phyloP scores from a whole-genome alignment of 805 yeast species.

The Sugiyamaella lignohabitans region DNA sequence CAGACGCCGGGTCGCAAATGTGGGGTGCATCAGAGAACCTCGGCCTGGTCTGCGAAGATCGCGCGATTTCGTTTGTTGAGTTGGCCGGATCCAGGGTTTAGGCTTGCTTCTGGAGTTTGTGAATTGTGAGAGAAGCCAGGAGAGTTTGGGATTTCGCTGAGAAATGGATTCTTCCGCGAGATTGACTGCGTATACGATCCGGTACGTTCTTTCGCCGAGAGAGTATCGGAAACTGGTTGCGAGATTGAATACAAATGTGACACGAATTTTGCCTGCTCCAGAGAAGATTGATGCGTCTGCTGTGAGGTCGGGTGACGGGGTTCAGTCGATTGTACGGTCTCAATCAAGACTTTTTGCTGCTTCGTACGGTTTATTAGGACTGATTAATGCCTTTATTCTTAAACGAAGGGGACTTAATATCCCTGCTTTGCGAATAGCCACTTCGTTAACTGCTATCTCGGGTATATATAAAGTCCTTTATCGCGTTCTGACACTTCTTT shows the following conservation, averaged over 20 bases:
- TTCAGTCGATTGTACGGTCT: conserved; percentile 20
- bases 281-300: conserved; percentile 12
- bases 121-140: no score
- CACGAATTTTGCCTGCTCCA: conserved; percentile 3
- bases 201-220: conserved; percentile 23
- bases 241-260: conserved; percentile 6
- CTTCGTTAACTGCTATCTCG: conserved; percentile 15
- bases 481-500: conserved; percentile 3
- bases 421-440: conserved; percentile 13
- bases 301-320: conserved; percentile 9
- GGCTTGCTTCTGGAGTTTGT: no score
- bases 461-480: conserved; percentile 17
- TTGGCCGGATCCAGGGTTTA: no score
- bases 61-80: no score
- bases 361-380: conserved; percentile 15
- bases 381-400: conserved; percentile 10
- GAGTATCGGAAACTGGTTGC: conserved; percentile 19
- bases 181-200: conserved; percentile 16
- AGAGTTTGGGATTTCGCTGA: no score
- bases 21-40: no score
- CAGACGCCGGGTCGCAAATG: no score
- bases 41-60: no score
- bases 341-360: conserved; percentile 20
- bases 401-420: conserved; percentile 9
- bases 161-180: not conserved